These are phyloP conservation scores for Arthromyces matolae DNA, from an alignment of 768 basidiomycete species.

Conservation along the genomic window DNA sequence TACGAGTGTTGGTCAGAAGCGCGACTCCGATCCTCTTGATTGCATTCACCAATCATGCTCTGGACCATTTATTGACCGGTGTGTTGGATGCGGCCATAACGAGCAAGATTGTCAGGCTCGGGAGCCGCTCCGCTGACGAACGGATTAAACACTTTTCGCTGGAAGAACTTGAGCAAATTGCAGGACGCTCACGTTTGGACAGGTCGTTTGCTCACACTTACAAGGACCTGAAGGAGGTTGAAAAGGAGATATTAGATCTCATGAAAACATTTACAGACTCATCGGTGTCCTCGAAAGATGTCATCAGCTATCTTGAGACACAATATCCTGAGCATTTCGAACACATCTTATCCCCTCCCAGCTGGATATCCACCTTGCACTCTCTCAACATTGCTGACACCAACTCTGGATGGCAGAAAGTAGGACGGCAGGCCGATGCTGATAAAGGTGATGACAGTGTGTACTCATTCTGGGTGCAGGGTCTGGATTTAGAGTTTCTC, in stretches of 20 bases:
- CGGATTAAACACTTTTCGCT: conserved; percentile 59
- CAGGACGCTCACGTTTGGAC: conserved; percentile 38
- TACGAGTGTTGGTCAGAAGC: conserved; percentile 56
- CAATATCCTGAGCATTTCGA: conserved; percentile 48
- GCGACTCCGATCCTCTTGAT: conserved; percentile 52
- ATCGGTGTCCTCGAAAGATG: conserved; percentile 31
- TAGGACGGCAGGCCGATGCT: conserved; percentile 21
- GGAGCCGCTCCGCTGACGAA: conserved; percentile 60
- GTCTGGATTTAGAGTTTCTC: conserved; percentile 47
- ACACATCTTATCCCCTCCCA: conserved; percentile 39
- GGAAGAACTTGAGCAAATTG: conserved; percentile 50
- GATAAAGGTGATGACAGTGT: conserved; percentile 27
- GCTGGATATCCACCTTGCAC: conserved; percentile 38
- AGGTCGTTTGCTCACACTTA: conserved; percentile 30
- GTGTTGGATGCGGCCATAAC: conserved; percentile 68
- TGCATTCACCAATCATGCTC: conserved; percentile 75
- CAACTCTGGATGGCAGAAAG: conserved; percentile 32
- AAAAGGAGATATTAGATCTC: conserved; percentile 43
- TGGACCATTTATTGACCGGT: conserved; percentile 67
- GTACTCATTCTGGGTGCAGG: conserved; percentile 51
- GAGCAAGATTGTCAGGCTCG: conserved; percentile 60
- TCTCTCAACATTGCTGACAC: conserved; percentile 9
- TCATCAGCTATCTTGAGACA: conserved; percentile 38
- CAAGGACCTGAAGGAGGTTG: conserved; percentile 38
- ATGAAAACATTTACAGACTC: conserved; percentile 39